Evolutionary conservation across 306 rosid species (phyloP), one percentile per base, ranked within the genome.

Genomic region (Acacia acuminata): DNA sequence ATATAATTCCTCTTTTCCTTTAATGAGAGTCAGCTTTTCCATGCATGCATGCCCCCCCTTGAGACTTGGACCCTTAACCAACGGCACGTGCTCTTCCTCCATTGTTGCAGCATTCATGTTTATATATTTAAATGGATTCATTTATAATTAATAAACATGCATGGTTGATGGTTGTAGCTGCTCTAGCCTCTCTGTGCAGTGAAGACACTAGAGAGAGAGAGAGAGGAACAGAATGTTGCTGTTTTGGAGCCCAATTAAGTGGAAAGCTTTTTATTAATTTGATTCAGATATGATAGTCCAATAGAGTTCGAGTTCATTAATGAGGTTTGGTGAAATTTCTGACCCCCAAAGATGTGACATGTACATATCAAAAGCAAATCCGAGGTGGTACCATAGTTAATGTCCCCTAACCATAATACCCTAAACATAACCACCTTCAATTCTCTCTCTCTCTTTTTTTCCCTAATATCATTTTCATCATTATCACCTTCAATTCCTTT

Each of bases 271-370:
- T 79, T 48, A 79, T 84, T 78, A 77, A 77, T 83, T 71, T 81
- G 77, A 82, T 63, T 77, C 69, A 67, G 53, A 53, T 30, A 69
- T 82, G 76, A 65, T 67, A 73, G 87, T 81, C 86, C 71, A 76
- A 84, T 56, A 38, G 88, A 83, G 84, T 85, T 81, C 36, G 85
- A 71, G 83, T 71, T 77, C 86, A 87, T 93, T 89, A 93, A 88
- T 90, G 89, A 81, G 85, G 96, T 89, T 93, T 84, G 97, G 96
- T 93, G 94, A 82, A 84, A 64, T 72, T 77, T 87, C 87, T 86
- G 88, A 83, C 71, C 77, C 80, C 71, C 71, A 75, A 79, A 80
- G 94, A 89, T 90, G 89, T 90, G 93, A 91, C 86, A 90, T 86
- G 68, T 86, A 91, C 86, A 91, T 88, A 75, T 89, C 92, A 58